Base-by-base conservation (phyloP, 164 flowering plant genomes). In the Echeveria elegans region DNA sequence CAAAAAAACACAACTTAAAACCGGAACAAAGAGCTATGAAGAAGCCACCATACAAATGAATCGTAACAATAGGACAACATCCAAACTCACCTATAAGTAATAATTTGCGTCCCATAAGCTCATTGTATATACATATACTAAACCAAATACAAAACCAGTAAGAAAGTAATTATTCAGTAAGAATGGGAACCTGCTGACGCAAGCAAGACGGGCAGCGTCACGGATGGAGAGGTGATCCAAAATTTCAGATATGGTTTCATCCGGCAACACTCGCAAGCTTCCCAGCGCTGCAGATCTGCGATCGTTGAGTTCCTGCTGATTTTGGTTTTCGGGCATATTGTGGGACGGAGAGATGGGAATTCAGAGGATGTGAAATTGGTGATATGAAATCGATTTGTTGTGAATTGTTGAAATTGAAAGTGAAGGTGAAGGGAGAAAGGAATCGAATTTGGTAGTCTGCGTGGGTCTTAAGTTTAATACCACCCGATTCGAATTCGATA, bases 211-310 rank as follows among this genome's bases (percentile, higher is more conserved):
- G 53, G 82, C 88, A 56, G 86, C 77, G 53, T 92, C 98, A 0
- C 82, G 86, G 67, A 84, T 82, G 66, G 82, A 7, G 68, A 92
- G 88, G 40, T 0, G 12, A 7, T 78, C 82, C 36, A 90, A n/a
- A 53, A 86, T 77, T 1, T 69, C 47, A 32, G 88, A 85, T 68
- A 92, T 69, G 70, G 80, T 64, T 72, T 92, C 96, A 37, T 92
- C 98, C 16, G 98, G 89, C 32, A 92, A 79, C 21, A 80, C 76
- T 24, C 74, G 68, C 14, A 92, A 77, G 67, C 80, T 79, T 32
- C 98, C 98, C 5, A 92, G 90, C 60, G 89, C 96, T 12, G 80
- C 89, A 0, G 76, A 53, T 63, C 96, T 72, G 50, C 98, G 92
- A 78, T 89, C 93, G 24, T 8, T 52, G 58, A 52, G 24, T 52